Percentiles rank a stretch among this genome's conserved stretches.
Evolutionary conservation across 75 land plant genomes (phyloP).

Genomic region (Pinus albicaulis): DNA sequence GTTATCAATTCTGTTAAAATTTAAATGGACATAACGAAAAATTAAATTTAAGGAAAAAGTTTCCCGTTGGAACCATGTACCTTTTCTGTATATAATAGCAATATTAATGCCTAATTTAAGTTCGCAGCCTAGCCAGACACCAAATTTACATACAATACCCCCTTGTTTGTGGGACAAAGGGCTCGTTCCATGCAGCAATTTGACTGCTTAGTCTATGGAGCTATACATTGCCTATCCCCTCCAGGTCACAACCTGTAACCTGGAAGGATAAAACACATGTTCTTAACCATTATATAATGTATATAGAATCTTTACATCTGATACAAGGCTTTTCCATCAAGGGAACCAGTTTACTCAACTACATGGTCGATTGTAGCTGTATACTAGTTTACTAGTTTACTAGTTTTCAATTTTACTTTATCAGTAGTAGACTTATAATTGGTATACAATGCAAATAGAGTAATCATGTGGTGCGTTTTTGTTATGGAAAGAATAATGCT

Average conservation of each 20-base stretch:
- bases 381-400: neutral
- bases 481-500: neutral
- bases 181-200: too few species aligned
- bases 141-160: too few species aligned
- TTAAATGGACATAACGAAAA: neutral
- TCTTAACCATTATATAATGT: neutral
- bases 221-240: too few species aligned
- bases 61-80: neutral
- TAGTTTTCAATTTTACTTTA: neutral
- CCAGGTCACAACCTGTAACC: too few species aligned
- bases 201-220: too few species aligned
- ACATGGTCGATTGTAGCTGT: neutral
- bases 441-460: neutral
- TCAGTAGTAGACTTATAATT: neutral
- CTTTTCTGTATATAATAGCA: neutral
- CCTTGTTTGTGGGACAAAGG: too few species aligned
- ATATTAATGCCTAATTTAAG: too few species aligned
- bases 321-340: neutral
- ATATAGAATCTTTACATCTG: neutral
- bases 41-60: neutral
- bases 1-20: neutral
- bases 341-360: neutral
- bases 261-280: too few species aligned
- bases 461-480: neutral
- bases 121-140: too few species aligned